A percentile compares a stretch with the other conserved stretches of the same genome.
These are phyloP conservation scores for Aurantiochytrium sp. DNA, from an alignment of 108 stramenopile species.

Conservation along the genomic window DNA sequence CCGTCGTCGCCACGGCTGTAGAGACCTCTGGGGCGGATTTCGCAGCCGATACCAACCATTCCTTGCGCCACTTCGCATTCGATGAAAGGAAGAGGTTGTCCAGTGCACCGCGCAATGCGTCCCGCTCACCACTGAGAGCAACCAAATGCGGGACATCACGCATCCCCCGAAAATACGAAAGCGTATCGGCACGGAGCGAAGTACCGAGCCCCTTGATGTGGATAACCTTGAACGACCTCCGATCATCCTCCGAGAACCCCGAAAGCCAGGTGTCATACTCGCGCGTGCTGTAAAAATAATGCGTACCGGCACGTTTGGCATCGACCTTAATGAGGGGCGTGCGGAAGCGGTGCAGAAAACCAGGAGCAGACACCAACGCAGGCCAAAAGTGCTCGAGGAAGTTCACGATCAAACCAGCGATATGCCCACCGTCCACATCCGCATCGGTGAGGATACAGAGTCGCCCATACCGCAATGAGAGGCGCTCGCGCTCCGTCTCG, in stretches of 20 bases:
- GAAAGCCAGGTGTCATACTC: background rate
- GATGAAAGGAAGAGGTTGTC: no score
- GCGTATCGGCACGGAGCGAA: background rate
- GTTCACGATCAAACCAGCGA: background rate
- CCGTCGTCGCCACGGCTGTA: background rate
- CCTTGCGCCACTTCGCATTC: background rate
- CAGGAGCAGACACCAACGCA: background rate
- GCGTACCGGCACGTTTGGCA: background rate
- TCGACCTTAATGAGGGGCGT: background rate
- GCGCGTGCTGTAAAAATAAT: background rate
- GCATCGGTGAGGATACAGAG: background rate
- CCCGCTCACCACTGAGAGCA: no score
- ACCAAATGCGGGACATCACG: no score
- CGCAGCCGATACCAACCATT: background rate
- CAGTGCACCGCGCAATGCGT: no score
- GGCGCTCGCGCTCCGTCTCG: background rate
- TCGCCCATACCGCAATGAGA: background rate
- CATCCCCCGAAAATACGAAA: background rate
- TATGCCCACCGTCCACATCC: background rate
- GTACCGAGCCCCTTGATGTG: background rate
- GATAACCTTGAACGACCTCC: background rate
- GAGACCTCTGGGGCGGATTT: no score
- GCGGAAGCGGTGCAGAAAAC: background rate
- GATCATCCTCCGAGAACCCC: background rate
- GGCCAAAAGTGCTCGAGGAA: background rate